These are phyloP conservation scores for Setaria viridis DNA, from an alignment of 202 grass and related monocot genomes.

Conservation along the genomic window DNA sequence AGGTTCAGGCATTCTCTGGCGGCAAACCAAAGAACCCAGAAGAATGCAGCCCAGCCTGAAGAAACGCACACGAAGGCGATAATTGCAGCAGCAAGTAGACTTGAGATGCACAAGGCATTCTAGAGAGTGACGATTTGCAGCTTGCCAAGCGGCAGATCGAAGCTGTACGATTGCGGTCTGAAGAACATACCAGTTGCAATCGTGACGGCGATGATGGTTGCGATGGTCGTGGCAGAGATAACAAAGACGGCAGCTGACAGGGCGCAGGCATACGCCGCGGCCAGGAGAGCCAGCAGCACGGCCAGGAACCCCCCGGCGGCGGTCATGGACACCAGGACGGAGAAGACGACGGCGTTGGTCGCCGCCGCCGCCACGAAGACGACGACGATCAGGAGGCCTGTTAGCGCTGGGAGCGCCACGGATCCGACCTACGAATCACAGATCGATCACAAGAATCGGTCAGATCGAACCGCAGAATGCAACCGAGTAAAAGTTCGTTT, in stretches of 20 bases:
- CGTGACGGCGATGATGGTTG: slow-evolving; percentile 50
- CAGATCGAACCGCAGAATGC: background rate
- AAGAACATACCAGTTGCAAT: slow-evolving; percentile 62
- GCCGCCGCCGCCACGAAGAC: slow-evolving; percentile 53
- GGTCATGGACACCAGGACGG: slow-evolving; percentile 65
- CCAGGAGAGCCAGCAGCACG: slow-evolving; percentile 56
- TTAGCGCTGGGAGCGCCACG: slow-evolving; percentile 51
- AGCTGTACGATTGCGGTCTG: background rate
- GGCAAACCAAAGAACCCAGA: slow-evolving; percentile 19
- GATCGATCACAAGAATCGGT: background rate
- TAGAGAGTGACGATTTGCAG: background rate
- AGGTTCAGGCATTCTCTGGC: slow-evolving; percentile 12
- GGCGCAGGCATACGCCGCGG: slow-evolving; percentile 59
- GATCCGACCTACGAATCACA: slow-evolving; percentile 55
- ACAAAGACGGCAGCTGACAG: slow-evolving; percentile 56
- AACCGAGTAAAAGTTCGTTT: too few species aligned
- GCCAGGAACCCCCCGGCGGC: slow-evolving; percentile 65
- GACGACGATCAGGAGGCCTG: slow-evolving; percentile 59
- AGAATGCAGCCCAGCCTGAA: slow-evolving; percentile 17
- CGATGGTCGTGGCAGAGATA: slow-evolving; percentile 57
- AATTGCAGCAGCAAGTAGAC: background rate
- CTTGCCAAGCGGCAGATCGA: background rate
- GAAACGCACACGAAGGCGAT: background rate
- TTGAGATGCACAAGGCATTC: background rate
- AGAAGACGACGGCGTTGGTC: slow-evolving; percentile 57